Evolutionary conservation across 108 stramenopile genomes (phyloP).

Genomic region (Cylindrotheca closterium): DNA sequence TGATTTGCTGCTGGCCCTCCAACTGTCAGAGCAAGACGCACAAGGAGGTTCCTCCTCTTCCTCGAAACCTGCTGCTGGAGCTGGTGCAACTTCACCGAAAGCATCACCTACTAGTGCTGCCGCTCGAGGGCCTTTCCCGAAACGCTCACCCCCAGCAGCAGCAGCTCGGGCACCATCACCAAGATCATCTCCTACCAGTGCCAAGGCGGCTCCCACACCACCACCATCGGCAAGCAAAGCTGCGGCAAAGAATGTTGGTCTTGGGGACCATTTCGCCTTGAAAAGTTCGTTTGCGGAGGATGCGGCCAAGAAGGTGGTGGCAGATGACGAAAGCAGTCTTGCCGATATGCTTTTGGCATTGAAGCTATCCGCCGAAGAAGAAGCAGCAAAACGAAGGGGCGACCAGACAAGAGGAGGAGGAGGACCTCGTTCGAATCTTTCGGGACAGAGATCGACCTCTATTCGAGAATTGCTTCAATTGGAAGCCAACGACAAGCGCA

Average conservation of each 20-base stretch:
- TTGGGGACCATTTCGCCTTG: background rate
- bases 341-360: constrained; percentile 21
- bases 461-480: constrained; percentile 15
- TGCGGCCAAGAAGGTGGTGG: background rate
- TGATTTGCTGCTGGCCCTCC: constrained; percentile 15
- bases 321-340: constrained; percentile 5
- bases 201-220: no score
- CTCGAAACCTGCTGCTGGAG: background rate
- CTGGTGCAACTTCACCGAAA: background rate
- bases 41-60: background rate
- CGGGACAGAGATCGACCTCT: constrained; percentile 6
- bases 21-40: constrained; percentile 22
- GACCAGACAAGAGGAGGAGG: no score
- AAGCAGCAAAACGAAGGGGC: background rate
- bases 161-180: no score
- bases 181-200: no score
- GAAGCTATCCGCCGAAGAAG: constrained; percentile 22
- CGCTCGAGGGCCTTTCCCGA: no score
- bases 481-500: background rate
- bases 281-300: background rate
- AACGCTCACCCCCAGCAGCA: no score
- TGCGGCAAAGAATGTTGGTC: no score
- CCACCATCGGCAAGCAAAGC: constrained; percentile 1
- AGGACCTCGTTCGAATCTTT: background rate
- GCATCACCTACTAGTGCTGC: background rate